phyloP scores from a whole-genome alignment of 1,284 basidiomycete genomes.

The Cryptococcus sp. region DNA sequence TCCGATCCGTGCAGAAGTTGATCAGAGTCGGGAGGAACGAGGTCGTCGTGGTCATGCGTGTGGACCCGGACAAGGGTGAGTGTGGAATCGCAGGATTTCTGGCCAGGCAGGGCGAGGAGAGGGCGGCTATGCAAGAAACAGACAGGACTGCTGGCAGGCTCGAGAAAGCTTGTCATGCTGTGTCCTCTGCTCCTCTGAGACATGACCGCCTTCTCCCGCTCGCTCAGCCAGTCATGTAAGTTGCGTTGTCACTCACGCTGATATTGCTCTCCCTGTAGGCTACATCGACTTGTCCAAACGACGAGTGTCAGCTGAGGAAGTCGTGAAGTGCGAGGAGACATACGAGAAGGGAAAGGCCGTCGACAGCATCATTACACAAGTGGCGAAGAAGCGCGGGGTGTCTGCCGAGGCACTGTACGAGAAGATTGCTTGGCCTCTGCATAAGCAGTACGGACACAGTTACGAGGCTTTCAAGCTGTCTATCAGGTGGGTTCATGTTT shows the following conservation, averaged over 20 bases:
- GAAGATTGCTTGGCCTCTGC: constrained; percentile 88
- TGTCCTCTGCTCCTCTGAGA: no score
- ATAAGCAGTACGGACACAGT: constrained; percentile 88
- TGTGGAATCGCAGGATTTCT: constrained; percentile 7
- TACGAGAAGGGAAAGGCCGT: constrained; percentile 98
- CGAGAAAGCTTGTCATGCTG: no score
- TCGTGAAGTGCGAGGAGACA: constrained; percentile 96
- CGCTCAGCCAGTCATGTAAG: no score
- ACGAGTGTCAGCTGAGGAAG: constrained; percentile 98
- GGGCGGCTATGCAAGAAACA: no score
- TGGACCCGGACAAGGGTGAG: constrained; percentile 98
- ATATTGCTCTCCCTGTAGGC: constrained; percentile 57
- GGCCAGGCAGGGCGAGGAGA: not conserved
- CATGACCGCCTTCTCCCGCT: no score
- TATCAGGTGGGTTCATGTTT: constrained; percentile 67
- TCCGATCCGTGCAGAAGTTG: constrained; percentile 96
- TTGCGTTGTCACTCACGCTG: no score
- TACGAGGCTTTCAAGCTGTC: constrained; percentile 98
- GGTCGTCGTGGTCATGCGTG: constrained; percentile 95
- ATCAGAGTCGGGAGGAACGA: constrained; percentile 98
- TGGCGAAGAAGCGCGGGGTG: constrained; percentile 76
- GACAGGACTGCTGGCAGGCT: no score
- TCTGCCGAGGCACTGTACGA: constrained; percentile 72
- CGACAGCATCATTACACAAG: constrained; percentile 89
- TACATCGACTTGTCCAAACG: constrained; percentile 99